These are phyloP conservation scores for Ophiocordyceps camponoti-saundersi DNA, from an alignment of 2,329 filamentous ascomycete genomes.

Conservation along the genomic window DNA sequence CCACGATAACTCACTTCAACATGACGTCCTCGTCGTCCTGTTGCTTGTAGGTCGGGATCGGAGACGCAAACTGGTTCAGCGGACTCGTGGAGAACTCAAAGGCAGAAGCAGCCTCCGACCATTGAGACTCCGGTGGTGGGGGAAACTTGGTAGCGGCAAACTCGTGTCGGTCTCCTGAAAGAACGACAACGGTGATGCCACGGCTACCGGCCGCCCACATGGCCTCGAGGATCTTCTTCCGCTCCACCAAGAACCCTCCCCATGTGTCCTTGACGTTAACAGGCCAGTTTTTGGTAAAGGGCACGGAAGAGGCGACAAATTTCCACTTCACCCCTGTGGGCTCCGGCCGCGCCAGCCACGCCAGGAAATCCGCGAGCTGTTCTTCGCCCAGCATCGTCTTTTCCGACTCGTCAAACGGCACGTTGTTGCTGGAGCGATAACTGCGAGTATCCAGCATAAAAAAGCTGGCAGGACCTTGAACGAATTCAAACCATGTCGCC, in stretches of 20 bases:
- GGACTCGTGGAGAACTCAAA: slow-evolving; percentile 90
- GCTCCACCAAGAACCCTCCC: slow-evolving; percentile 78
- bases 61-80: slow-evolving; percentile 85
- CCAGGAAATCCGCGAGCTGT: slow-evolving; percentile 65
- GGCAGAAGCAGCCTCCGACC: slow-evolving; percentile 48
- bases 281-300: slow-evolving; percentile 96
- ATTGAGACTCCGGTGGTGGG: slow-evolving; percentile 40
- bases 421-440: slow-evolving; percentile 55
- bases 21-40: slow-evolving; percentile 66
- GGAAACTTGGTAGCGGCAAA: slow-evolving; percentile 78
- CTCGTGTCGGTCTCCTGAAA: slow-evolving; percentile 91
- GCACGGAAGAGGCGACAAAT: slow-evolving; percentile 75
- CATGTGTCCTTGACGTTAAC: slow-evolving; percentile 81
- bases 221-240: slow-evolving; percentile 62
- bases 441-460: slow-evolving; percentile 88
- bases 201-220: slow-evolving; percentile 78
- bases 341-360: slow-evolving; percentile 57
- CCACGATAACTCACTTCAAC: slow-evolving; percentile 51
- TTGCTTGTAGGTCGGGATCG: slow-evolving; percentile 68
- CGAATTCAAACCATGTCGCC: slow-evolving; percentile 78
- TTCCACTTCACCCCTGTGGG: slow-evolving; percentile 79
- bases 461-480: slow-evolving; percentile 79
- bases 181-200: slow-evolving; percentile 61
- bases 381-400: slow-evolving; percentile 79
- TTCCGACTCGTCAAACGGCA: slow-evolving; percentile 39